Conservation (phyloP, 495 filamentous ascomycete species). For the Parathielavia appendiculata region DNA sequence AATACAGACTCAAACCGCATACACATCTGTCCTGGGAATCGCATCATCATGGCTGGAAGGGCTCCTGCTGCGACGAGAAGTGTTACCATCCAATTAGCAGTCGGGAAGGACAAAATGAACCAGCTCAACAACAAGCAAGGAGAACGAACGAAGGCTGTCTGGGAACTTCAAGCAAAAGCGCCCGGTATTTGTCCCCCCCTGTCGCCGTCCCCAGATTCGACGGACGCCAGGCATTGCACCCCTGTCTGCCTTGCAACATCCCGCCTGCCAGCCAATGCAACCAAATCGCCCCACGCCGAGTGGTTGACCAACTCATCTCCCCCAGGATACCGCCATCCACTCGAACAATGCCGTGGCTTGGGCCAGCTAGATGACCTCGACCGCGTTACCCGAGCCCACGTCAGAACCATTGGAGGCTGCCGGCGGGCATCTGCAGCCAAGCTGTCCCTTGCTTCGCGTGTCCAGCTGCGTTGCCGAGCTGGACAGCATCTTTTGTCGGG, state of each 20-base stretch:
- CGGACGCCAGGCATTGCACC: not conserved
- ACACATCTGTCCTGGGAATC: not conserved
- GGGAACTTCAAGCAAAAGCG: not conserved
- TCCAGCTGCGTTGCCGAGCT: not conserved
- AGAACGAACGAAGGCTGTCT: not conserved
- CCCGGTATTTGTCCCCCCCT: not conserved
- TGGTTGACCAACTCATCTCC: slow-evolving; percentile 12
- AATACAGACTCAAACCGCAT: not conserved
- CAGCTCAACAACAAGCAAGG: no score
- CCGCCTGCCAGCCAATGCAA: slow-evolving; percentile 7
- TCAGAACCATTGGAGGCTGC: not conserved
- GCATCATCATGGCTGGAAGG: not conserved
- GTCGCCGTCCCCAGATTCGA: not conserved
- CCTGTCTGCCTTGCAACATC: slow-evolving; percentile 13
- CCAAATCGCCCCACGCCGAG: slow-evolving; percentile 13
- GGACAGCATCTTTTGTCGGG: not conserved
- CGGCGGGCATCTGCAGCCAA: not conserved
- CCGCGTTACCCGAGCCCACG: not conserved
- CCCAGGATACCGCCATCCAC: not conserved
- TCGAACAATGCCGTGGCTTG: slow-evolving; percentile 11
- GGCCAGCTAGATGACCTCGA: slow-evolving; percentile 7
- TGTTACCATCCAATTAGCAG: no score
- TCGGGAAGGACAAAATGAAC: no score
- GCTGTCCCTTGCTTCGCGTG: not conserved
- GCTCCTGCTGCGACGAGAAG: no score